A percentile compares a stretch with the other conserved stretches of the same genome.
These are phyloP conservation scores for Starmerella floris DNA, from an alignment of 805 yeast species.

Conservation along the genomic window DNA sequence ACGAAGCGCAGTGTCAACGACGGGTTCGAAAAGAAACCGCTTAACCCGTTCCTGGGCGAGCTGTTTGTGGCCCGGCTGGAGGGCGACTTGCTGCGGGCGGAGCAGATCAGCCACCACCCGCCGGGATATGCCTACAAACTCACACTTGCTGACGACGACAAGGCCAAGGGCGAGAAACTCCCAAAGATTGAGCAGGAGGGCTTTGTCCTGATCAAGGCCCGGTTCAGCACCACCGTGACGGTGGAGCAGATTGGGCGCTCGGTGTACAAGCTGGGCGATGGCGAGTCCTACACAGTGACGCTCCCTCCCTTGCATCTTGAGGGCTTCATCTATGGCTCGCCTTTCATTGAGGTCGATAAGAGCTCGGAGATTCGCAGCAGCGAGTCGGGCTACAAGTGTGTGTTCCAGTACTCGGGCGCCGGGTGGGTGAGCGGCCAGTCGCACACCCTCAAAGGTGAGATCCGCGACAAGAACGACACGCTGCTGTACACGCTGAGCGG, in stretches of 20 bases:
- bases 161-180: conserved; percentile 39
- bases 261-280: conserved; percentile 39
- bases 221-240: conserved; percentile 63
- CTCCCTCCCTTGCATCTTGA: conserved; percentile 91
- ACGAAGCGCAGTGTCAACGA: conserved; percentile 79
- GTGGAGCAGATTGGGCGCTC: conserved; percentile 94
- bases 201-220: conserved; percentile 76
- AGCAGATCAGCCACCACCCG: conserved; percentile 96
- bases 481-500: conserved; percentile 73
- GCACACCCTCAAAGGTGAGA: conserved; percentile 78
- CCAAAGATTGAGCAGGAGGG: conserved; percentile 71
- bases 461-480: conserved; percentile 35
- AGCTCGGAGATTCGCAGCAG: conserved; percentile 73
- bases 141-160: conserved; percentile 32
- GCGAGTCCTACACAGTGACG: conserved; percentile 66
- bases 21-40: conserved; percentile 95
- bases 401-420: conserved; percentile 73
- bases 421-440: conserved; percentile 95
- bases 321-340: conserved; percentile 80
- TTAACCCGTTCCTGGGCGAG: conserved; percentile 94
- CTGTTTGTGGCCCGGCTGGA: conserved; percentile 87
- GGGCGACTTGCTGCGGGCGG: conserved; percentile 67
- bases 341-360: conserved; percentile 89
- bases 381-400: conserved; percentile 51
- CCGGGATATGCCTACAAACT: conserved; percentile 91